Conservation (phyloP, 1,284 basidiomycete species). For the Pyrrhoderma lamaoense region DNA sequence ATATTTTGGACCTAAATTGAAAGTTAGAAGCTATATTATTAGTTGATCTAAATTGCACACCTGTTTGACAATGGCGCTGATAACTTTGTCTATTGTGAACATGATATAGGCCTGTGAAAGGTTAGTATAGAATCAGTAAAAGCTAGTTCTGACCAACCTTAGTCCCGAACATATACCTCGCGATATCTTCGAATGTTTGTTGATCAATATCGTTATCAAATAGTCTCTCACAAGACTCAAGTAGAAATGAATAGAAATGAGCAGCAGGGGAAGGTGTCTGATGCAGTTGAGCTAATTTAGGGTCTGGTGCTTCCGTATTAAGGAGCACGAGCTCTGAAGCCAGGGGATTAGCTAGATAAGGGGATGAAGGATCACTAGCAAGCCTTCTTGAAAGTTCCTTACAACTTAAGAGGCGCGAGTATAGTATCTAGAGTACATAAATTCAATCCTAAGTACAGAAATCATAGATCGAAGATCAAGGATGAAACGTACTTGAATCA, state of each 20-base stretch:
- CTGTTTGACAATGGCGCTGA: conserved; percentile 84
- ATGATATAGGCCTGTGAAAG: conserved; percentile 71
- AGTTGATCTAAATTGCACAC: conserved; percentile 31
- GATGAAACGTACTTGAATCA: conserved; percentile 63
- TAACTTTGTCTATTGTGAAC: conserved; percentile 91
- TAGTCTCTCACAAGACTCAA: conserved; percentile 83
- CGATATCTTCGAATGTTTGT: conserved; percentile 82
- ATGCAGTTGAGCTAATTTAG: conserved; percentile 23
- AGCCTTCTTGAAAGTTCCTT: conserved; percentile 59
- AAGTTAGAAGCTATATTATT: conserved; percentile 2
- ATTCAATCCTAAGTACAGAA: background rate
- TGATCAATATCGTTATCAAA: conserved; percentile 93
- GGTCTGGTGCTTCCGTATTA: conserved; percentile 20
- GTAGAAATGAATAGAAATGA: conserved; percentile 77
- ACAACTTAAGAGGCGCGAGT: conserved; percentile 78
- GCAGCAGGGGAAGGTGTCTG: conserved; percentile 30
- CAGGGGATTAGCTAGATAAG: conserved; percentile 24
- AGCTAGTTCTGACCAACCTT: conserved; percentile 36
- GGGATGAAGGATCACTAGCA: conserved; percentile 29
- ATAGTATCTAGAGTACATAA: conserved; percentile 55
- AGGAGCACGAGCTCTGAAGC: conserved; percentile 31
- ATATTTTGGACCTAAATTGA: conserved; percentile 68
- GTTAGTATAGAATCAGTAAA: background rate
- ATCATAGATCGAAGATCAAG: background rate
- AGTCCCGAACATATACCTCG: conserved; percentile 86